Base-by-base conservation (phyloP, 2,329 filamentous ascomycete species). In the Daldinia sp. region DNA sequence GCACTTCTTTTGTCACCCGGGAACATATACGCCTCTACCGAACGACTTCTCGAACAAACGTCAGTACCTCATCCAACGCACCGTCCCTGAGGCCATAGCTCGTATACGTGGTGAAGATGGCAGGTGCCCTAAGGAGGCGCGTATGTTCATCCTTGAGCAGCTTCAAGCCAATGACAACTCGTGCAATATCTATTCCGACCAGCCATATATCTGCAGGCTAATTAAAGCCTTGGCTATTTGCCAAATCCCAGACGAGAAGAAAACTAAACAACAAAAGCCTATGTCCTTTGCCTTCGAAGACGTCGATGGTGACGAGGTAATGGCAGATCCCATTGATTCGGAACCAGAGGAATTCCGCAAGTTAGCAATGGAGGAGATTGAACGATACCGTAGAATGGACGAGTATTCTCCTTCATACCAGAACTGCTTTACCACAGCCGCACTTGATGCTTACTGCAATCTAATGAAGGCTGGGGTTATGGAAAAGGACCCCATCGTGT, bases 131-230 rank as follows among this genome's bases (percentile, higher is more conserved):
- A 85, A 91, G 75, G 85, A 90, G 59, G 93, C 93, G 4, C 92
- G 94, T 64, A 87, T 88, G 42, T 97, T 98, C 78, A 88, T 99
- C 54, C 87, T 97, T 23, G 94, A 98, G 73, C 92, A 97, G 77
- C 84, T 99, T 37, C 91, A 92, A 55, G 95, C 94, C 82, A 99
- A 99, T 77, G 94, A 99, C 80, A 99, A 99, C 77, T 90, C 92
- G 2, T 91, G 92, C 67, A 99, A 99, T 74, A 81, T 90, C 56
- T 97, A 89, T 76, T 97, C 94, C 4, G 97, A 99, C 75, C 91
- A 94, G 69, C 90, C 93, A 75, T 99, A 98, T 77, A 89, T 99
- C 60, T 90, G 93, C 6, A 92, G 87, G 23, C 85, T 99, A 26
- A 92, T 99, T 7, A 83, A 85, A 46, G 85, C 86, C 0, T 79